Evolutionary conservation across 2,329 filamentous ascomycete genomes (phyloP).

Genomic region (Ceratocystis smalleyi): DNA sequence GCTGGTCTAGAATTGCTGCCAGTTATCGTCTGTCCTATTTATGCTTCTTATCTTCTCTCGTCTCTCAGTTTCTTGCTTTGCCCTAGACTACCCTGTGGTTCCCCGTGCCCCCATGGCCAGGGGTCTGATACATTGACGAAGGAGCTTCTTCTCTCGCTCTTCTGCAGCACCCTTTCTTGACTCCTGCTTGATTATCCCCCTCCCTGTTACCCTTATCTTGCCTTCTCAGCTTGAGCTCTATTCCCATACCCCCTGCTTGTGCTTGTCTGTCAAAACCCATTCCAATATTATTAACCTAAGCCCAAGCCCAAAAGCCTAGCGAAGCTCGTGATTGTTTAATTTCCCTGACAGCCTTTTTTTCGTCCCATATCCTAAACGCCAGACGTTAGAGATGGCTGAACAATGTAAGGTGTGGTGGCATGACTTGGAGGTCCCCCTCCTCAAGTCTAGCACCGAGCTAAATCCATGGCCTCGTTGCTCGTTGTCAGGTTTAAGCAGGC

Average conservation of each 20-base stretch:
- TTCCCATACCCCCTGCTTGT: no score
- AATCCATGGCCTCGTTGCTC: not conserved
- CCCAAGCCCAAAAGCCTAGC: not conserved
- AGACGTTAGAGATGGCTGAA: constrained; percentile 1
- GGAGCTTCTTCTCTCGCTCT: not conserved
- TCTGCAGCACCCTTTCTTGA: no score
- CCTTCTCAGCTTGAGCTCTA: not conserved
- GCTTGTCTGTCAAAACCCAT: not conserved
- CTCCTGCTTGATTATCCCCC: not conserved
- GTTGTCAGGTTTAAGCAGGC: not conserved
- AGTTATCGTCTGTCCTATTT: not conserved
- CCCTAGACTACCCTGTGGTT: not conserved
- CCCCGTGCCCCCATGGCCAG: not conserved
- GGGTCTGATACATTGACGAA: constrained; percentile 2
- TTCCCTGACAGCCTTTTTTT: not conserved
- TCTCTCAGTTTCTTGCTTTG: not conserved
- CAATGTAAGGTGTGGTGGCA: constrained; percentile 1
- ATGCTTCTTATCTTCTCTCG: not conserved
- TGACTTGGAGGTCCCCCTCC: not conserved
- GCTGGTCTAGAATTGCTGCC: not conserved
- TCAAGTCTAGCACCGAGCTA: not conserved
- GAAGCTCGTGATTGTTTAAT: not conserved
- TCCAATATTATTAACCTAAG: not conserved
- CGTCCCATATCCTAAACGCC: constrained; percentile 14
- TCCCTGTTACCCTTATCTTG: not conserved